Evolutionary conservation across 2,329 filamentous ascomycete genomes (phyloP).

Genomic region (Tolypocladium paradoxum): DNA sequence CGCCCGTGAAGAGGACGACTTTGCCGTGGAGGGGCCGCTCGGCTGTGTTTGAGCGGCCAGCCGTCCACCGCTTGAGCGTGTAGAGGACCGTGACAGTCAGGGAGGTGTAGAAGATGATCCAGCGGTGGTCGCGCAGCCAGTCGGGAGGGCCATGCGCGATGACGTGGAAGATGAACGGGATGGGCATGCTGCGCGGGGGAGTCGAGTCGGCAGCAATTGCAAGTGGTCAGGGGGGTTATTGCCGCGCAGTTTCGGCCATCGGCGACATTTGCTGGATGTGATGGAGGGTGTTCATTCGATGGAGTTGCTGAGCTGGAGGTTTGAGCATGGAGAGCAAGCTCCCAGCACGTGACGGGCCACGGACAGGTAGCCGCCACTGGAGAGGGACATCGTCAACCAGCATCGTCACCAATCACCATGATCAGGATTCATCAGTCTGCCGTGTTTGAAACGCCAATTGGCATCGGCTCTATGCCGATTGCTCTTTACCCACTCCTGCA

Average conservation of each 20-base stretch:
- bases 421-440: not conserved
- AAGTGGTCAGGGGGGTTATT: not conserved
- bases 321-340: not conserved
- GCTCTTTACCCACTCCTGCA: no score
- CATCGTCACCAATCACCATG: no score
- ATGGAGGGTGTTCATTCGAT: not conserved
- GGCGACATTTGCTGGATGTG: not conserved
- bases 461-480: no score
- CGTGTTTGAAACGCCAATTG: not conserved
- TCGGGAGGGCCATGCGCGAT: conserved; percentile 37
- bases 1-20: conserved; percentile 87
- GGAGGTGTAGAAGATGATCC: conserved; percentile 28
- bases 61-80: conserved; percentile 61
- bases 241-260: not conserved
- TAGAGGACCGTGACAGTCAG: conserved; percentile 27
- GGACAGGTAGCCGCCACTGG: no score
- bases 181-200: conserved; percentile 30
- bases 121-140: conserved; percentile 34
- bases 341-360: not conserved
- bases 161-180: conserved; percentile 38
- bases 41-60: conserved; percentile 61
- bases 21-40: conserved; percentile 88
- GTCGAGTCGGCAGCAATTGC: not conserved
- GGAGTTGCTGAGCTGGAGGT: not conserved
- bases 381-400: no score